These are phyloP conservation scores for Cercospora zeae-maydis DNA, from an alignment of 2,329 filamentous ascomycete genomes.

Conservation along the genomic window DNA sequence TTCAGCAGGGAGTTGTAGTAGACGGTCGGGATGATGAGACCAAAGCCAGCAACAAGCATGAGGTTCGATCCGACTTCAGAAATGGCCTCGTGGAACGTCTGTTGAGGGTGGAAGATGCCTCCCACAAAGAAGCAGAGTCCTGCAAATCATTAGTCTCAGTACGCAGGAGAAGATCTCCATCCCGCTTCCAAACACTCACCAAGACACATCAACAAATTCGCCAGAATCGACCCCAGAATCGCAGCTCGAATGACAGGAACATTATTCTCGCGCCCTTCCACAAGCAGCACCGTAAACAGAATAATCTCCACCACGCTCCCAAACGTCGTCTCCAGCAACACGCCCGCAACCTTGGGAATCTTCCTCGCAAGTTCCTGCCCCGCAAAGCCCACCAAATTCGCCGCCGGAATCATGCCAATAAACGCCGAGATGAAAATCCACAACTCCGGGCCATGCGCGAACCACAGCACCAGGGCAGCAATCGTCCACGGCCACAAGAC, in stretches of 20 bases:
- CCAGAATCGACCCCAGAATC: conserved; percentile 76
- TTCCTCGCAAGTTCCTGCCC: conserved; percentile 70
- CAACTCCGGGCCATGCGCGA: conserved; percentile 35
- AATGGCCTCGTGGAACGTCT: conserved; percentile 70
- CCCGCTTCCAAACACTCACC: conserved; percentile 44
- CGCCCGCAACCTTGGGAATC: conserved; percentile 67
- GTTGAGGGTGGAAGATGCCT: conserved; percentile 64
- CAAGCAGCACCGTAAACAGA: conserved; percentile 71
- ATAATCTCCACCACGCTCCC: conserved; percentile 77
- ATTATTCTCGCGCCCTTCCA: conserved; percentile 32
- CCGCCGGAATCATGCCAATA: conserved; percentile 50
- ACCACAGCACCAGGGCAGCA: conserved; percentile 47
- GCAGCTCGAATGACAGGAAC: conserved; percentile 70
- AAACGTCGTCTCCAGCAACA: conserved; percentile 52
- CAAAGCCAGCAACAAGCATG: conserved; percentile 67
- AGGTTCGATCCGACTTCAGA: conserved; percentile 76
- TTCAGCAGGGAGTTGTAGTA: conserved; percentile 48
- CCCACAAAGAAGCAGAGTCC: conserved; percentile 71
- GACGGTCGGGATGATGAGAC: conserved; percentile 47
- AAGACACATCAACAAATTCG: conserved; percentile 77
- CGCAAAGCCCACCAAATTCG: conserved; percentile 56
- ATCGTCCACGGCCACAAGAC: conserved; percentile 51
- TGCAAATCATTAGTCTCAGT: conserved; percentile 3
- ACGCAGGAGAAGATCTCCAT: not conserved
- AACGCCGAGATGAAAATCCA: conserved; percentile 50